Conservation (phyloP, 2,329 filamentous ascomycete genomes). For the Aurifilum marmelostoma region DNA sequence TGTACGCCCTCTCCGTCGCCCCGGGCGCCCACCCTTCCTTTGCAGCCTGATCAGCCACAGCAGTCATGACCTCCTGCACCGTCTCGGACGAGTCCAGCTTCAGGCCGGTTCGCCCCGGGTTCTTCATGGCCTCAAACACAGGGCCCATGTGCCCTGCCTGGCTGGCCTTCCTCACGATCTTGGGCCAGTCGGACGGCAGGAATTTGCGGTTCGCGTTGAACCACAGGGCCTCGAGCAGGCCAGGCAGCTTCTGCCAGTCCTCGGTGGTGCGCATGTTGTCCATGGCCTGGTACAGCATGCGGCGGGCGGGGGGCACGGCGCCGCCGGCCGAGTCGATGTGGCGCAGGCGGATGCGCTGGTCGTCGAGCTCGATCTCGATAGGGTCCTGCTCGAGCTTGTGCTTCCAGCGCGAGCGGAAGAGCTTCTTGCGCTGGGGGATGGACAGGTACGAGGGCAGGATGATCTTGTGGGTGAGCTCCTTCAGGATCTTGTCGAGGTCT, state of each 20-base stretch:
- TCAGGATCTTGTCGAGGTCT: conserved; percentile 57
- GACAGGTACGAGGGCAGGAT: conserved; percentile 66
- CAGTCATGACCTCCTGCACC: conserved; percentile 44
- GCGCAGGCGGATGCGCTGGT: conserved; percentile 56
- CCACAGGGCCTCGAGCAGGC: conserved; percentile 54
- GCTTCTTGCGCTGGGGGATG: conserved; percentile 53
- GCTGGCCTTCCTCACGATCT: conserved; percentile 48
- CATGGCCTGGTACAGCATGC: conserved; percentile 44
- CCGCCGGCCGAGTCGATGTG: conserved; percentile 44
- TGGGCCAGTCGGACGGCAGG: conserved; percentile 38
- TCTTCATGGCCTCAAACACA: conserved; percentile 55
- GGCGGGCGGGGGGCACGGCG: conserved; percentile 47
- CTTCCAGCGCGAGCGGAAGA: conserved; percentile 53
- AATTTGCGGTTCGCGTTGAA: conserved; percentile 47
- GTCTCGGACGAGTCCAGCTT: conserved; percentile 46
- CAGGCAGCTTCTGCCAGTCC: conserved; percentile 57
- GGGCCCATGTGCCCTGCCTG: conserved; percentile 46
- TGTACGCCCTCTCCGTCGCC: conserved; percentile 47
- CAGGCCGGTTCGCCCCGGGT: conserved; percentile 50
- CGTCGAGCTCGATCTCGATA: conserved; percentile 61
- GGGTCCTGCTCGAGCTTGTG: conserved; percentile 57
- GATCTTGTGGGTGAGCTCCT: conserved; percentile 58
- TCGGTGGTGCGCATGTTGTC: conserved; percentile 49
- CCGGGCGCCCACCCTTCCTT: conserved; percentile 40
- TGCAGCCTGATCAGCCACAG: conserved; percentile 48